Base-by-base conservation (phyloP, 2,329 filamentous ascomycete genomes). In the Colletotrichum spinosum region DNA sequence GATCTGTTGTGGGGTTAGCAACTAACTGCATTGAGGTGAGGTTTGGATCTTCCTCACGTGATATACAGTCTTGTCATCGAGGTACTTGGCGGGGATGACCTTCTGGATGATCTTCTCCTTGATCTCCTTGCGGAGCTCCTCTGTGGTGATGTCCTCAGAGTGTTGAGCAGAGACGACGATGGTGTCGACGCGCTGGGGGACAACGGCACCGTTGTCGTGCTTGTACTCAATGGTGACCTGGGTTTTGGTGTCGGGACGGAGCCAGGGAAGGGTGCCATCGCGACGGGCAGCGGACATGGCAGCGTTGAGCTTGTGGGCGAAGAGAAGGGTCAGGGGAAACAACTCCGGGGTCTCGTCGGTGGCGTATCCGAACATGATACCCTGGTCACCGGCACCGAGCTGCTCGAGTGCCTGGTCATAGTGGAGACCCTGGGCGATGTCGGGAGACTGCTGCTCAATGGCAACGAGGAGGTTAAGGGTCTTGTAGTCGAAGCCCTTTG, bases 321-420 rank as follows among this genome's bases (percentile, higher is more conserved):
- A 90, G 76, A 95, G 88, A 73, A 98, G 88, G 76, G 95, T 98
- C 76, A 99, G 87, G 72, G 96, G 96, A 79, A 98, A 92, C 74
- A 97, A 89, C 86, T 99, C 96, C 69, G 95, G 94, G 75, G 96
- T 98, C 89, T 99, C 96, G 77, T 99, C 96, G 76, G 96, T 97
- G 81, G 96, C 96, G 88, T 99, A 99, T 76, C 96, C 96, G 83
- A 99, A 99, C 96, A 99, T 99, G 88, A 99, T 97, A 87, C 96
- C 96, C 88, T 99, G 96, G 84, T 99, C 96, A 91, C 96, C 96
- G 69, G 96, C 96, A 83, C 96, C 96, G 71, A 99, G 91, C 84
- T 97, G 91, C 90, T 99, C 96, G 54, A 99, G 91, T 72, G 93
- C 94, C 86, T 97, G 88, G 72, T 99, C 96, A 82, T 97, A 97